Evolutionary conservation across 179 eudicot genomes (phyloP).

Genomic region (Silene coronaria): DNA sequence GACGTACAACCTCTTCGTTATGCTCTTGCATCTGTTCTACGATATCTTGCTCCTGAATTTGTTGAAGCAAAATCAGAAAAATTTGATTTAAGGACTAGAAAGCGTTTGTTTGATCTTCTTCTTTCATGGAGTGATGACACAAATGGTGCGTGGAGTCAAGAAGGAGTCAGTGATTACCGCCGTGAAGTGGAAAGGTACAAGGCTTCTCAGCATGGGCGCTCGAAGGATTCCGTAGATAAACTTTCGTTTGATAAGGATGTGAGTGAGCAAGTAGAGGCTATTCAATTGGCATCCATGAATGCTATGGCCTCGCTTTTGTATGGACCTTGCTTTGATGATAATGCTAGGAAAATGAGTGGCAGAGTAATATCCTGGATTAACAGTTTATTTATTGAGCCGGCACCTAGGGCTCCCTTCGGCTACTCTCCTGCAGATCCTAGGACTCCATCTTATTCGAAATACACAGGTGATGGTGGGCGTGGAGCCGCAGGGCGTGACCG

Average conservation of each 20-base stretch:
- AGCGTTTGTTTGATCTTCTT: slow-evolving; percentile 89
- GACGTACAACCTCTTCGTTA: slow-evolving; percentile 91
- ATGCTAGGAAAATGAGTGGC: slow-evolving; percentile 97
- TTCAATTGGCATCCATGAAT: slow-evolving; percentile 97
- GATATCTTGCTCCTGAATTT: slow-evolving; percentile 96
- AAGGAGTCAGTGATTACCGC: slow-evolving; percentile 78
- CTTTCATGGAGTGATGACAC: slow-evolving; percentile 91
- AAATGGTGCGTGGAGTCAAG: slow-evolving; percentile 76
- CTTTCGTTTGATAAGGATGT: slow-evolving; percentile 89
- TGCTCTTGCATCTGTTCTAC: slow-evolving; percentile 85
- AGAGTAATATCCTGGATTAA: slow-evolving; percentile 94
- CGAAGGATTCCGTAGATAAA: slow-evolving; percentile 93
- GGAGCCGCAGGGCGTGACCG: slow-evolving; percentile 81
- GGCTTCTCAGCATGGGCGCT: slow-evolving; percentile 79
- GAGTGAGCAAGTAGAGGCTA: slow-evolving; percentile 92
- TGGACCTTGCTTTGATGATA: slow-evolving; percentile 99
- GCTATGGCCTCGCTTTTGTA: slow-evolving; percentile 93
- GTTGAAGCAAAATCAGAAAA: slow-evolving; percentile 94
- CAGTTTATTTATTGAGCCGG: slow-evolving; percentile 90
- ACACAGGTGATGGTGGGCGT: slow-evolving; percentile 72
- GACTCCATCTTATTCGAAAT: slow-evolving; percentile 89
- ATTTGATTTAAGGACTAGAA: slow-evolving; percentile 79
- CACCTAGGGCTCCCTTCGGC: slow-evolving; percentile 93
- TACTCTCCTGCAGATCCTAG: slow-evolving; percentile 99
- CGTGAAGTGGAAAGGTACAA: slow-evolving; percentile 98